A percentile compares a stretch with the other conserved stretches of the same genome.
Evolutionary conservation across 2,329 filamentous ascomycete genomes (phyloP).

Genomic region (Metarhizium album): DNA sequence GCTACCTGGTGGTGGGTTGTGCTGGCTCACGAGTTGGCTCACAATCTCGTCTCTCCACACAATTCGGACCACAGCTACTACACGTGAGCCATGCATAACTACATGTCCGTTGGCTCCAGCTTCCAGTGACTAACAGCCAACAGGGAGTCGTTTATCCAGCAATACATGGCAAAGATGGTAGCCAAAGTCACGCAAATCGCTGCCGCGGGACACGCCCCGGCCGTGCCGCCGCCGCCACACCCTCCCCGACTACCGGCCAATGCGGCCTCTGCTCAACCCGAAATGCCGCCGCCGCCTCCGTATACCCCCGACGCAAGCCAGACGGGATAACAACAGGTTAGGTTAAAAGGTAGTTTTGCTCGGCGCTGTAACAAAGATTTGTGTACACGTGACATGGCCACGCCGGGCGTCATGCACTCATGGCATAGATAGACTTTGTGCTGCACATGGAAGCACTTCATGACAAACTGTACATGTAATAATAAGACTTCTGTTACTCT

Average conservation of each 20-base stretch:
- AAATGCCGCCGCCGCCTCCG: constrained; percentile 13
- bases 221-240: constrained; percentile 5
- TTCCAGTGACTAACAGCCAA: constrained; percentile 1
- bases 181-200: constrained; percentile 33
- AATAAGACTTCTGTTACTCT: not conserved
- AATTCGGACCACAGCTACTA: constrained; percentile 74
- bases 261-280: constrained; percentile 6
- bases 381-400: not conserved
- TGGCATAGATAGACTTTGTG: not conserved
- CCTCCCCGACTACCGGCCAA: constrained; percentile 2
- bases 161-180: constrained; percentile 66
- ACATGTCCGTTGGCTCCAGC: not conserved
- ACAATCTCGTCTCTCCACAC: constrained; percentile 77
- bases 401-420: too few relatives aligned
- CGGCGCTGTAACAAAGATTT: not conserved
- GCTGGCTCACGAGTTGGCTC: constrained; percentile 89
- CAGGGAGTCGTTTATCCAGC: constrained; percentile 65
- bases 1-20: constrained; percentile 89
- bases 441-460: not conserved
- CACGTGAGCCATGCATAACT: constrained; percentile 38
- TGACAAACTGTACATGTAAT: not conserved
- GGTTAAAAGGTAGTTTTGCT: constrained; percentile 2
- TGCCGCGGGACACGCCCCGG: not conserved
- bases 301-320: constrained; percentile 9
- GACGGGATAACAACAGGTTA: constrained; percentile 8